phyloP scores from a whole-genome alignment of 1,284 basidiomycete genomes.

The Cryptococcus hybrid region DNA sequence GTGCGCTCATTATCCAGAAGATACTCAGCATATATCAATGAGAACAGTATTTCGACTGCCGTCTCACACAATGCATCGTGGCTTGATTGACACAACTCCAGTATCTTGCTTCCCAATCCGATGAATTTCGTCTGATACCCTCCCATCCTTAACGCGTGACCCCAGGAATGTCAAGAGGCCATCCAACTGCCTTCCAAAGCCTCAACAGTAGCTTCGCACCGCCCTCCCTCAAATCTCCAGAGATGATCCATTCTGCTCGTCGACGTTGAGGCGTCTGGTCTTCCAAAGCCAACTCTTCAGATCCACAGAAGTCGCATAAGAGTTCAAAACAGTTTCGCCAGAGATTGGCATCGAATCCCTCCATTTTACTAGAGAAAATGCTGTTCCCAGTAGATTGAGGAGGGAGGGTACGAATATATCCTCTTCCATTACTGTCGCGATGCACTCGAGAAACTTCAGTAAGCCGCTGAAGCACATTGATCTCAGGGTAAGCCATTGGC shows the following conservation, averaged over 20 bases:
- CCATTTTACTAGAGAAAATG: slow-evolving; percentile 35
- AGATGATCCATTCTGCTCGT: slow-evolving; percentile 91
- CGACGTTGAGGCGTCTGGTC: slow-evolving; percentile 71
- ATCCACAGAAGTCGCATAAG: slow-evolving; percentile 79
- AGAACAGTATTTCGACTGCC: slow-evolving; percentile 88
- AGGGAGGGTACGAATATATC: slow-evolving; percentile 72
- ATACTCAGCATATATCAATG: slow-evolving; percentile 94
- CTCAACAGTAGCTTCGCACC: slow-evolving; percentile 79
- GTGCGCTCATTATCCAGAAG: slow-evolving; percentile 76
- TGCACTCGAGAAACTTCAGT: slow-evolving; percentile 82
- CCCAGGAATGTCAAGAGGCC: slow-evolving; percentile 51
- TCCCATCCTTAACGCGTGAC: slow-evolving; percentile 23
- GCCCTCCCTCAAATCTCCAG: slow-evolving; percentile 90
- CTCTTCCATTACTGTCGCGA: slow-evolving; percentile 68
- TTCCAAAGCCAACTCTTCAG: slow-evolving; percentile 89
- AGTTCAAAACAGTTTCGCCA: slow-evolving; percentile 83
- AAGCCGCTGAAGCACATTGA: slow-evolving; percentile 85
- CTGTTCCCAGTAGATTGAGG: background rate
- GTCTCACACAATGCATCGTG: slow-evolving; percentile 88
- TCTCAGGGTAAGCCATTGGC: slow-evolving; percentile 88
- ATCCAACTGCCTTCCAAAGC: slow-evolving; percentile 85
- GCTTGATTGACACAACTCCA: slow-evolving; percentile 90
- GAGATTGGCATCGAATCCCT: slow-evolving; percentile 70
- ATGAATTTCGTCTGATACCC: slow-evolving; percentile 76
- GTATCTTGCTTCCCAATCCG: slow-evolving; percentile 83